phyloP scores from a whole-genome alignment of 257 asterid genomes.

The Ligustrum vulgare region DNA sequence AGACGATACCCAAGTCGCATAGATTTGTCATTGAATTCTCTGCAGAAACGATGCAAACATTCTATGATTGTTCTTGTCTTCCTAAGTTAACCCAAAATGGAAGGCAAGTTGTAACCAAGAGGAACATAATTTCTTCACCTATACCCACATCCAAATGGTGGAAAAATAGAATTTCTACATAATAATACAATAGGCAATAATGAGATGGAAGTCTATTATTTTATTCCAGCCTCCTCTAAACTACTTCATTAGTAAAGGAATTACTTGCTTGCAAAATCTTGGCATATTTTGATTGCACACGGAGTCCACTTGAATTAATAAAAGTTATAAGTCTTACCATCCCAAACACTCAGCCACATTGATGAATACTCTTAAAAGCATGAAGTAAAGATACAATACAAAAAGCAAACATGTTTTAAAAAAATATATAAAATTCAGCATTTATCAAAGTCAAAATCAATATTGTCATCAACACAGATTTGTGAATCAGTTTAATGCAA shows the following conservation, averaged over 20 bases:
- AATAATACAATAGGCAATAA: slow-evolving; percentile 18
- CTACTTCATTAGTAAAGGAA: background rate
- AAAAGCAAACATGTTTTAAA: slow-evolving; percentile 2
- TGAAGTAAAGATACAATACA: background rate
- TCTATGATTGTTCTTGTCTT: slow-evolving; percentile 99
- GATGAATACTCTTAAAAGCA: slow-evolving; percentile 6
- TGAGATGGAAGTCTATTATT: slow-evolving; percentile 4
- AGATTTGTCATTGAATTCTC: slow-evolving; percentile 98
- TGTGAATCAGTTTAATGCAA: background rate
- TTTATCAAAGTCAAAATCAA: slow-evolving; percentile 76
- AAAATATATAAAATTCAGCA: slow-evolving; percentile 16
- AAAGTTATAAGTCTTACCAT: background rate
- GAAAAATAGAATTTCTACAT: slow-evolving; percentile 9
- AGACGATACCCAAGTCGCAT: slow-evolving; percentile 87
- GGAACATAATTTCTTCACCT: slow-evolving; percentile 9
- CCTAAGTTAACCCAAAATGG: slow-evolving; percentile 33
- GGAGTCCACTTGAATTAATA: background rate
- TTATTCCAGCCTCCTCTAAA: slow-evolving; percentile 6
- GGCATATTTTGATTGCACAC: background rate
- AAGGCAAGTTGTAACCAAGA: slow-evolving; percentile 7
- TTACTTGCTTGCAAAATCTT: background rate
- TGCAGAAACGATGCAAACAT: slow-evolving; percentile 97
- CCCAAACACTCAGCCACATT: background rate
- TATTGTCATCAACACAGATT: slow-evolving; percentile 43
- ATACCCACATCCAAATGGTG: slow-evolving; percentile 17